Base-by-base conservation (phyloP, 202 grass and related monocot species). In the Eragrostis tef region DNA sequence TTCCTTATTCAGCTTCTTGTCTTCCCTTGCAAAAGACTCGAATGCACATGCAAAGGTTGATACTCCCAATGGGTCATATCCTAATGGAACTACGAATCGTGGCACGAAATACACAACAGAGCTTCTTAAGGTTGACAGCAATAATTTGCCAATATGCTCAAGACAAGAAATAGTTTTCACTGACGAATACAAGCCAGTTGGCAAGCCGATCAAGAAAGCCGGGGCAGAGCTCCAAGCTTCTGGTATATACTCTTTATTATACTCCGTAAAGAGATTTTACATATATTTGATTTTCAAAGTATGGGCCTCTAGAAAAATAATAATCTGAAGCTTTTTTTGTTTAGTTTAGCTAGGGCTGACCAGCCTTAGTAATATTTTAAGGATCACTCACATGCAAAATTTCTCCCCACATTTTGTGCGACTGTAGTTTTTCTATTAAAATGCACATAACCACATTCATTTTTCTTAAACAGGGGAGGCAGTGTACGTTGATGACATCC, bases 211-310 rank as follows among this genome's bases (percentile, higher is more conserved):
- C 47, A 87, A 84, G 21, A 97, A 93, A 78, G 74, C 74, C 2
- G 93, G 93, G 64, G 90, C 90, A 41, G 93, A 96, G 73, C 63
- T 93, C 25, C 93, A 96, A 85, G 93, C 93, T 85, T 96, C 93
- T 66, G 93, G 93, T 97, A 97, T 66, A 41, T 68, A 52, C 5
- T 31, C 49, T 70, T 70, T 25, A 25, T 59, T 56, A 9, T 29
- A 48, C 16, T 56, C 3, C 3, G 45, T 10, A 48, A 51, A 20
- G 25, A 41, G 7, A 44, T 83, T 76, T 57, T 64, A 7, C 20
- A n/a, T 49, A 49, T 6, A 46, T 64, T 43, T 25, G 1, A 77
- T 54, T 45, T 71, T 1, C 13, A 52, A 70, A 31, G 29, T 31
- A 31, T 31, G 29, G 29, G 29, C 1, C 3, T 31, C 29, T 31